Conservation (phyloP, 2,329 filamentous ascomycete genomes). For the Sclerotinia nivalis region DNA sequence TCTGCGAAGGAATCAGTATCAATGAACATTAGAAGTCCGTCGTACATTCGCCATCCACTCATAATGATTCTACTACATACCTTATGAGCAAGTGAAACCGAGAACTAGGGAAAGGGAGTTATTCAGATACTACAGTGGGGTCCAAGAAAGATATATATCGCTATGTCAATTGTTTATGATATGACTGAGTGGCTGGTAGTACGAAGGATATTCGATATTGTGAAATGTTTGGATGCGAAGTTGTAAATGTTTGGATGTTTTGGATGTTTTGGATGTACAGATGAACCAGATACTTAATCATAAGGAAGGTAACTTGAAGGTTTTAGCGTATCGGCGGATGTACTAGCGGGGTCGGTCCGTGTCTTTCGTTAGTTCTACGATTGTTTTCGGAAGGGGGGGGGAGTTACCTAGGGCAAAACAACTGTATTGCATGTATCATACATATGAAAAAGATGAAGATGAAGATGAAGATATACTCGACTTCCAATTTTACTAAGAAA, state of each 20-base stretch:
- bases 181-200: background rate
- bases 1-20: background rate
- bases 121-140: background rate
- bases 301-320: background rate
- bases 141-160: background rate
- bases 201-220: background rate
- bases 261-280: background rate
- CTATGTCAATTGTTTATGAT: background rate
- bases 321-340: background rate
- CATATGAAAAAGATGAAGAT: background rate
- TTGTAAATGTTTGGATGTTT: background rate
- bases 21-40: background rate
- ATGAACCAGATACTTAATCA: background rate
- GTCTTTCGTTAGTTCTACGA: background rate
- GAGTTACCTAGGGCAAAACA: background rate
- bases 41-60: background rate
- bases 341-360: background rate
- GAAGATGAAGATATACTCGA: conserved; percentile 7
- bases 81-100: background rate
- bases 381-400: conserved; percentile 7
- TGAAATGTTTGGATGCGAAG: background rate
- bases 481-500: background rate
- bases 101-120: background rate
- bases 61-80: background rate
- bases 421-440: background rate